Percentiles rank a stretch among this genome's conserved stretches.
These are phyloP conservation scores for Ichthyophthirius multifiliis DNA, from an alignment of 169 alveolate genomes.

Conservation along the genomic window DNA sequence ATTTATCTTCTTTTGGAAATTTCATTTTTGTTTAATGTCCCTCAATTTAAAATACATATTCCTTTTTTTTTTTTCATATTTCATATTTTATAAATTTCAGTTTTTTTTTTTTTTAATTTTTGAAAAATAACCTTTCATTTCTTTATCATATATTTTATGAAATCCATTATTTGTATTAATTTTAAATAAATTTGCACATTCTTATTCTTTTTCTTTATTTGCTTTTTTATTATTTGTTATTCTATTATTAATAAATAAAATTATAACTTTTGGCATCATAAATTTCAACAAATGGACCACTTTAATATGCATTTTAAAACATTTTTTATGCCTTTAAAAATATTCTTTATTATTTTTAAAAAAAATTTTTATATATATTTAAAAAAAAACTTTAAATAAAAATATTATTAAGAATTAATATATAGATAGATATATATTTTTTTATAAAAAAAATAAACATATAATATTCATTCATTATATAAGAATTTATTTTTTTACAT, in stretches of 20 bases:
- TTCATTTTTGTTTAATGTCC: conserved; percentile 47
- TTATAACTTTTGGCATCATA: conserved; percentile 9
- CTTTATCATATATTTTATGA: conserved; percentile 46
- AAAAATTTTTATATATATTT: too few species aligned
- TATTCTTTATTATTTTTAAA: too few species aligned
- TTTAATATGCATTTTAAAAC: conserved; percentile 34
- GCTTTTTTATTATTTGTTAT: neutral
- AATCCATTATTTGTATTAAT: conserved; percentile 11
- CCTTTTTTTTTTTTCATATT: neutral
- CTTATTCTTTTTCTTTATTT: conserved; percentile 34
- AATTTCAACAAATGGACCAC: conserved; percentile 34
- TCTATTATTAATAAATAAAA: neutral
- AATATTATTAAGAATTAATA: too few species aligned
- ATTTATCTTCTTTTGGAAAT: conserved; percentile 57
- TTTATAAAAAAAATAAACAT: too few species aligned
- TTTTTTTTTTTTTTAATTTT: neutral
- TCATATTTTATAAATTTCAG: neutral
- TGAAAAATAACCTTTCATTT: conserved; percentile 39
- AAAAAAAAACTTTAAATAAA: too few species aligned
- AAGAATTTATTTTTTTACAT: too few species aligned
- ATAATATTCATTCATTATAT: too few species aligned
- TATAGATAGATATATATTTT: too few species aligned
- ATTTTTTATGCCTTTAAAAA: too few species aligned
- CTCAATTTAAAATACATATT: conserved; percentile 45
- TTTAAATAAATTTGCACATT: conserved; percentile 4